Evolutionary conservation across 441 rosid species (phyloP).

Genomic region (Codiaeum variegatum): DNA sequence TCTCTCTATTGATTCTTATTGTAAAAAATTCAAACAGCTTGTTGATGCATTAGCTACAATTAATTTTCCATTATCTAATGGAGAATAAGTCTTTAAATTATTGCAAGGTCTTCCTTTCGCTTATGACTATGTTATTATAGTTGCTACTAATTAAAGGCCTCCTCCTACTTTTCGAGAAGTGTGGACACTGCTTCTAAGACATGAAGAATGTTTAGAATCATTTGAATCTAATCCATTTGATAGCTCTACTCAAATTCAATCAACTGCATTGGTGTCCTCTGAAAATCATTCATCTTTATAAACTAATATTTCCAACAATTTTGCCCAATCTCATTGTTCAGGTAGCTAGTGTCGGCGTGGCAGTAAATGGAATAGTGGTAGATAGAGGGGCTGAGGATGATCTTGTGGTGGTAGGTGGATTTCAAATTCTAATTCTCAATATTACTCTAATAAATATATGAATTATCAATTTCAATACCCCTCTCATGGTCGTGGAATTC

Average conservation of each 20-base stretch:
- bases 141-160: not conserved
- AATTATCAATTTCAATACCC: too few species aligned
- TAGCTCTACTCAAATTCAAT: too few species aligned
- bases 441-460: too few species aligned
- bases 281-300: not conserved
- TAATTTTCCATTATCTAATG: not conserved
- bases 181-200: not conserved
- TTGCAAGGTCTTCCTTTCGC: not conserved
- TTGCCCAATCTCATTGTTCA: too few species aligned
- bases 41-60: not conserved
- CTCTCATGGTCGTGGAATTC: not conserved
- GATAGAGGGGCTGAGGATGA: too few species aligned
- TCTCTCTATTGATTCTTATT: not conserved
- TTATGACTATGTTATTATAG: not conserved
- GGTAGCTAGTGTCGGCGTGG: too few species aligned
- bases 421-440: too few species aligned
- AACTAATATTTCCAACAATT: not conserved
- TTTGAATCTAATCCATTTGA: not conserved
- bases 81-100: not conserved
- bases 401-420: too few species aligned
- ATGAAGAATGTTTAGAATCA: not conserved
- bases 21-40: not conserved
- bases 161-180: not conserved
- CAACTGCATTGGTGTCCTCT: too few species aligned
- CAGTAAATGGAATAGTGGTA: too few species aligned